phyloP scores from a whole-genome alignment of 768 basidiomycete species.

The Suillus brevipes region DNA sequence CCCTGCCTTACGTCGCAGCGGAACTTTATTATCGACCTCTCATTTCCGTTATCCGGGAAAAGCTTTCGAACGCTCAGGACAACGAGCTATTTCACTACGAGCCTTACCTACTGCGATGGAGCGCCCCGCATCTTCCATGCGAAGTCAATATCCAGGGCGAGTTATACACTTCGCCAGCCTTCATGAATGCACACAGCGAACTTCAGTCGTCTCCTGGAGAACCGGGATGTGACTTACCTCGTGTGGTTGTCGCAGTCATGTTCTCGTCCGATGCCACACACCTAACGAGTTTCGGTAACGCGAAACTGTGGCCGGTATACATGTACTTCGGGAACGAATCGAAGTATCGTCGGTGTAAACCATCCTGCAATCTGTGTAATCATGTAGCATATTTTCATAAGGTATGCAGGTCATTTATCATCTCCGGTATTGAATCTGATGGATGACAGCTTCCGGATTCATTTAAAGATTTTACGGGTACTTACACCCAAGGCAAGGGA shows the following conservation, averaged over 20 bases:
- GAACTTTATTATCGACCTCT: neutral
- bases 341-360: conserved; percentile 26
- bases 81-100: neutral
- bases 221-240: conserved; percentile 17
- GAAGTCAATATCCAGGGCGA: neutral
- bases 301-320: conserved; percentile 26
- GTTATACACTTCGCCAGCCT: neutral
- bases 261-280: conserved; percentile 26
- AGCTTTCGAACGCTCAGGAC: neutral
- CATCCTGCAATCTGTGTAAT: conserved; percentile 11
- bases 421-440: too few relatives aligned
- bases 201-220: conserved; percentile 21
- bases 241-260: conserved; percentile 13
- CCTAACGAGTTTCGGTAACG: conserved; percentile 21
- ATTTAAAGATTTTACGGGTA: too few relatives aligned
- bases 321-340: conserved; percentile 22
- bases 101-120: neutral
- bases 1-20: neutral
- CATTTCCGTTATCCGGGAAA: neutral
- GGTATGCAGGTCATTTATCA: conserved; percentile 5
- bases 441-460: too few relatives aligned
- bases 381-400: conserved; percentile 14
- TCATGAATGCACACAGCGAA: conserved; percentile 10
- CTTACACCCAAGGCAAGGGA: too few relatives aligned
- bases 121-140: neutral